Percentiles rank a stretch among this genome's conserved stretches.
Evolutionary conservation across 306 rosid genomes (phyloP).

Genomic region (Elaeagnus macrophylla): DNA sequence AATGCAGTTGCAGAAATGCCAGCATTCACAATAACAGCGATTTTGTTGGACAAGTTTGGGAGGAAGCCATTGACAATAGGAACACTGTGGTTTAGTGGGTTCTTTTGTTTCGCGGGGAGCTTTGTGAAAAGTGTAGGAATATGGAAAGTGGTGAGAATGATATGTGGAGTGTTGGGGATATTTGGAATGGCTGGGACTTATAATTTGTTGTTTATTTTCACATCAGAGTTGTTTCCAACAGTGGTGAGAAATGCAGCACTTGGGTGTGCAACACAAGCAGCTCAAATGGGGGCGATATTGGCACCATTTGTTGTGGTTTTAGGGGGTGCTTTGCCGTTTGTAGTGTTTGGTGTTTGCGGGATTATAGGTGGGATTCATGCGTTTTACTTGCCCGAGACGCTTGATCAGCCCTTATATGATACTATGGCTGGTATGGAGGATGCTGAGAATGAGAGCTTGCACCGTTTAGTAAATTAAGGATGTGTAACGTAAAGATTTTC

Average conservation of each 20-base stretch:
- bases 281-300: constrained; percentile 77
- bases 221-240: constrained; percentile 77
- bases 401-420: constrained; percentile 69
- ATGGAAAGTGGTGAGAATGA: constrained; percentile 51
- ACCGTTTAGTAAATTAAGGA: neutral
- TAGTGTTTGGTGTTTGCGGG: constrained; percentile 63
- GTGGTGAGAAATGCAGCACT: constrained; percentile 85
- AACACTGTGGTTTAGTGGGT: constrained; percentile 76
- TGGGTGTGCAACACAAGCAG: constrained; percentile 61
- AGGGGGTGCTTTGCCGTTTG: constrained; percentile 62
- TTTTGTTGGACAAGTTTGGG: constrained; percentile 53
- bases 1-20: constrained; percentile 90
- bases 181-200: constrained; percentile 93
- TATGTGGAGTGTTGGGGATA: constrained; percentile 65
- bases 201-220: constrained; percentile 63
- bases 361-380: constrained; percentile 53
- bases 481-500: no score
- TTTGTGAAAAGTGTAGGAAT: constrained; percentile 26
- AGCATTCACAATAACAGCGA: constrained; percentile 59
- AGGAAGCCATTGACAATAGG: constrained; percentile 52
- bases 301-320: constrained; percentile 84
- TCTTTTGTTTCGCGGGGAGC: constrained; percentile 58
- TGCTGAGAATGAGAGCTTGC: constrained; percentile 14
- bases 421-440: constrained; percentile 61
- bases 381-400: constrained; percentile 73